Evolutionary conservation across 2,329 filamentous ascomycete species (phyloP), one percentile per base, ranked within the genome.

Genomic region (Biscogniauxia sp.): DNA sequence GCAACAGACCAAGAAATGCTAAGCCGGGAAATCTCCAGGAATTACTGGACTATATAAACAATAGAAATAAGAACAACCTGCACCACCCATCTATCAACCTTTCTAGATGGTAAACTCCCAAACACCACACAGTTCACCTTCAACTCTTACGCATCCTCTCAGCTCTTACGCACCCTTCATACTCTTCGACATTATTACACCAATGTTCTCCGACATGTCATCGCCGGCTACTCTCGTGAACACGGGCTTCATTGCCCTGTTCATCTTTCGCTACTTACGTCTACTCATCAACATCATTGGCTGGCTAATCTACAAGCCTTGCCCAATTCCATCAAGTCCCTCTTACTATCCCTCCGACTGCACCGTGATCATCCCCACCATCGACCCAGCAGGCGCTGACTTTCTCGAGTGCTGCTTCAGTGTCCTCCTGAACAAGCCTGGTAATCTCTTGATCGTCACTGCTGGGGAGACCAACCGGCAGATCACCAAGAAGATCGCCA

Each of bases 341-440:
- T 50, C 37, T 7, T 26, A n/a, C 25, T n/a, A 3, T 7, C 54
- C 41, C 32, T 20, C 60, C 1, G 79, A 86, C 45, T 78, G 80
- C 55, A 82, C 82, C 0, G 78, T 85, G 20, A 74, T 86, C 53
- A 68, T 86, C 2, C 81, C 83, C 0, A 86, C 82, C 0, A 73
- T 84, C 2, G 78, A 81, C 13, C 80, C 82, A 0, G 55, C 66
- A 0, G 76, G 76, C 11, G 55, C 52, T 0, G 73, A 76, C 19
- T 83, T 86, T 57, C 53, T 62, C 0, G 73, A 75, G 15, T 81
- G 79, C 56, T 60, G 84, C 2, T 52, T 58, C 0, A 77, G 75
- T 0, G 75, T 80, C 2, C 69, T 80, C 1, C 52, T 57, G 1
- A 81, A 82, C 59, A 17, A 54, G 0, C 81, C 80, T 0, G 64